Evolutionary conservation across 805 yeast genomes (phyloP), one percentile per base, ranked within the genome.

Genomic region (Kregervanrija fluxuum): DNA sequence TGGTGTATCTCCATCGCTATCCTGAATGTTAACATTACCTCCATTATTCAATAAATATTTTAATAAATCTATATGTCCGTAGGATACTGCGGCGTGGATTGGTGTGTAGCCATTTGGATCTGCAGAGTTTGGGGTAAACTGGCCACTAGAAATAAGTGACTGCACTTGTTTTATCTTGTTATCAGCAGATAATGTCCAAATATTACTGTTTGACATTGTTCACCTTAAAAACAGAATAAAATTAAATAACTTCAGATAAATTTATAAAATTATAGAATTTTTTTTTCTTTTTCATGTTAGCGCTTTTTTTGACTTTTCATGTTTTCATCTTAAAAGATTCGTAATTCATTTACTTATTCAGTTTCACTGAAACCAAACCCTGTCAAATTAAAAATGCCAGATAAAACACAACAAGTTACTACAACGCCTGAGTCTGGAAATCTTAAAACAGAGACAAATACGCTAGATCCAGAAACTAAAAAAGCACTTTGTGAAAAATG

Each of bases 51-150:
- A 61, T 38, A 88, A 68, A 50, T 73, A 75, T 45, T 66, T 61
- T 34, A 93, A 67, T 35, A 93, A 67, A 9, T 83, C 89, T 2
- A 66, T 54, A 59, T 91, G 90, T 8, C 91, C 91, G 62, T 93
- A 93, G 1, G 97, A 84, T 2, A 95, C 95, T 1, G 99, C 98
- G 0, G 99, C 99, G 62, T 93, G 99, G 11, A 93, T 74, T 6
- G 99, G 95, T 0, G 98, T 91, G 64, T 95, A 93, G 1, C 99
- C 99, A 56, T 90, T 87, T 1, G 86, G 85, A 62, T 93, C 99
- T 50, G 82, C 78, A 6, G 83, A 74, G 56, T 87, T 83, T 3
- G 96, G 77, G 3, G 80, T 71, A 50, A 68, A 70, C 5, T 66
- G 56, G 0, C 82, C 83, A 0, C 73, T 54, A 10, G 64, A 68